phyloP scores from a whole-genome alignment of 73 alveolate genomes.

The Paramecium primaurelia region DNA sequence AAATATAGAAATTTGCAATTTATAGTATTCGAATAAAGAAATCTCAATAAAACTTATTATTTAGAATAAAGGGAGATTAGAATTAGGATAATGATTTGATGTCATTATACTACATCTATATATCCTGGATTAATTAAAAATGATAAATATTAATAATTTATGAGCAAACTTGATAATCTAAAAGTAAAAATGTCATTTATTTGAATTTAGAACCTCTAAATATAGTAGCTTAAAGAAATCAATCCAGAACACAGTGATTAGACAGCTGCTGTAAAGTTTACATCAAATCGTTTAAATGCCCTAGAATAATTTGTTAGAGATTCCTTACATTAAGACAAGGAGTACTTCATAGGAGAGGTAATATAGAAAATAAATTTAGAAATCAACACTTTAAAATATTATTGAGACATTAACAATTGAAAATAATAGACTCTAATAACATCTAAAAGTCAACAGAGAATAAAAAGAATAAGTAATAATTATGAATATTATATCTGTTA shows the following conservation, averaged over 20 bases:
- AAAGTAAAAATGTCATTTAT: background rate
- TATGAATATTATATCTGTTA: background rate
- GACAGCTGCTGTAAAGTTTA: background rate
- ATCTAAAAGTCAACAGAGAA: background rate
- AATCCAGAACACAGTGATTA: background rate
- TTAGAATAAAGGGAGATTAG: background rate
- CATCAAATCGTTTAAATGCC: background rate
- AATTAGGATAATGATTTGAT: conserved; percentile 94
- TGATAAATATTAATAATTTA: background rate
- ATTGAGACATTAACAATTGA: background rate
- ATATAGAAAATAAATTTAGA: background rate
- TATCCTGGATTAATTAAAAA: conserved; percentile 28
- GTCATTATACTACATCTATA: conserved; percentile 90
- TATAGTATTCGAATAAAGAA: background rate
- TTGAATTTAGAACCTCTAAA: background rate
- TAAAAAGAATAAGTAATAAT: background rate
- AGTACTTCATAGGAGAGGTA: background rate
- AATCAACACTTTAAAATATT: background rate
- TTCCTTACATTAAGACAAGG: background rate
- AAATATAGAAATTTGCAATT: background rate
- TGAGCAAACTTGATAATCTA: conserved; percentile 14
- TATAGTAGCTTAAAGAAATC: background rate
- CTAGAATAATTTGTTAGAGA: background rate
- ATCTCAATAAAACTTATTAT: background rate
- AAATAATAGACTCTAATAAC: background rate